phyloP scores from a whole-genome alignment of 2,329 filamentous ascomycete genomes.

The Cytospora mali region DNA sequence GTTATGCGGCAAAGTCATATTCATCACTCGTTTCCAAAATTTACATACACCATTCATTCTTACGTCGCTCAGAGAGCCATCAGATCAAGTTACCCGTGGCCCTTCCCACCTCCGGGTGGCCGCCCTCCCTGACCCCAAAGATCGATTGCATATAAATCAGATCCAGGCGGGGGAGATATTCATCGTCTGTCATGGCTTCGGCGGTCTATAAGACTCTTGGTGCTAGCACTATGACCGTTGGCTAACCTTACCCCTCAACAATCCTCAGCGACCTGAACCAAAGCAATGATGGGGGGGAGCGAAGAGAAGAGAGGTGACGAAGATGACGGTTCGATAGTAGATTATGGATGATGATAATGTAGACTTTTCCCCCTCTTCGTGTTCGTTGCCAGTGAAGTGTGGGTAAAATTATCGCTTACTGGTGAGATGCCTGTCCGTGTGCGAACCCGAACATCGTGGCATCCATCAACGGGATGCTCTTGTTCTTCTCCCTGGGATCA shows the following conservation, averaged over 20 bases:
- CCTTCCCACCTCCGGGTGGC: no score
- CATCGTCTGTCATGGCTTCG: conserved; percentile 18
- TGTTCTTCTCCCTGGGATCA: conserved; percentile 49
- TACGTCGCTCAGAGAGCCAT: no score
- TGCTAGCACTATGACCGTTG: conserved; percentile 11
- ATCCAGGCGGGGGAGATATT: no score
- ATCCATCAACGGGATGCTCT: conserved; percentile 52
- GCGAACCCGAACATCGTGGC: conserved; percentile 41
- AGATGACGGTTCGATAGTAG: no score
- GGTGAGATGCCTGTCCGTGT: conserved; percentile 32
- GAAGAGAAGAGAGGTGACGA: neutral
- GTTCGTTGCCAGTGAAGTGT: neutral
- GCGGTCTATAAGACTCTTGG: conserved; percentile 21
- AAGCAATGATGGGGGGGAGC: conserved; percentile 3
- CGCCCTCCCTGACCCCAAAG: no score
- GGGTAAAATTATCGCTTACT: conserved; percentile 22
- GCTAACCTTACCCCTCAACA: conserved; percentile 17
- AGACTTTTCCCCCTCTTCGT: conserved; percentile 2
- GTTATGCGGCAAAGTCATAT: no score
- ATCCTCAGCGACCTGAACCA: conserved; percentile 14
- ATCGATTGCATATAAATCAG: no score
- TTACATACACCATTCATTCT: no score
- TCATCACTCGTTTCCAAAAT: no score
- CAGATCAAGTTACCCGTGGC: no score
- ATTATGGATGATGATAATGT: neutral